Base-by-base conservation (phyloP, 169 alveolate species). In the Cryptosporidium ryanae region DNA sequence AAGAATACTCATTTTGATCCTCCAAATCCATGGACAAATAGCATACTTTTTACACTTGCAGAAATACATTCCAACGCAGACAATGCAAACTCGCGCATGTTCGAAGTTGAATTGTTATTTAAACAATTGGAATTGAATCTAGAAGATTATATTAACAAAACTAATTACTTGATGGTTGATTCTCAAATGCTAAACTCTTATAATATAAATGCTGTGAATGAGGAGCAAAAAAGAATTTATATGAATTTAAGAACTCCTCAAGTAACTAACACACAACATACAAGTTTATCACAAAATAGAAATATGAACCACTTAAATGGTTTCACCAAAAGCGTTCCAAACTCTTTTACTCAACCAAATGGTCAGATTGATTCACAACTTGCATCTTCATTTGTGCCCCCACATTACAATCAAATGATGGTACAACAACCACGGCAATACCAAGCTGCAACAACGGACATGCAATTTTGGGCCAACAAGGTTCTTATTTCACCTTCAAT, bases 1-100 rank as follows among this genome's bases (percentile, higher is more conserved):
- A 84, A 90, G 54, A 43, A 70, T 64, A 92, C 96, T 6, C 93
- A 94, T 91, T 96, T 94, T 90, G 91, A 89, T 49, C 96, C 97
- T 10, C 98, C 98, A n/a, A 96, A 96, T 82, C 98, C 98, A 17
- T 96, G 98, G 98, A 95, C 98, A 21, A 84, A 94, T 43, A 96
- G 96, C 27, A 66, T 94, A 61, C 87, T 96, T 43, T 84, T 89
- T 66, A 84, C 94, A 49, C 90, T 96, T 59, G 96, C 95, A 55
- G 98, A 96, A 90, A 89, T 96, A 43, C 97, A 95, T 76, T 90
- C 87, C 59, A 82, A 94, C 17, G 32, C 70, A 7, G 93, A 31
- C 63, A 95, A 94, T 71, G 92, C 98, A 15, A 93, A 94, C 52
- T 84, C 95, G 43, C 55, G 54, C 38, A 93, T 95, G 82, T 96